Base-by-base conservation (phyloP, 805 yeast species). In the Ogataea paraovalis region DNA sequence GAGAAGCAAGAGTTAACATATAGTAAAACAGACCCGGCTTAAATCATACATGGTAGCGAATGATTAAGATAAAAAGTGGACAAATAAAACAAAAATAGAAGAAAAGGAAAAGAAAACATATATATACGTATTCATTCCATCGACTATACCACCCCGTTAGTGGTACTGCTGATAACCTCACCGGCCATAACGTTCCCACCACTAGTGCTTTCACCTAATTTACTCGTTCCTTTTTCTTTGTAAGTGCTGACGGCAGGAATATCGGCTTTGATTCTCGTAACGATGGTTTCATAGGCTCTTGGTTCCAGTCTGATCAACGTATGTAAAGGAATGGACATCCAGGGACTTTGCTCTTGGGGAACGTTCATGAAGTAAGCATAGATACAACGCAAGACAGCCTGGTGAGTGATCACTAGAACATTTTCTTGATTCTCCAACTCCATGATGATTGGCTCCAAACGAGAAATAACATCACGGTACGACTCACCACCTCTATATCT, bases 351-450 rank as follows among this genome's bases (percentile, higher is more conserved):
- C 59, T 92, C 97, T 66, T 92, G 98, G 4, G 97, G 97, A 18
- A 94, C 96, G 64, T 94, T 92, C 98, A 94, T 94, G 64, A 91
- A 94, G 67, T 94, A 94, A 7, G 99, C 98, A 67, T 94, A 94
- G 44, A 94, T 83, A 64, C 99, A 94, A 60, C 99, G 79, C 55
- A 94, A 73, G 10, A 94, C 98, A 0, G 98, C 98, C 69, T 94
- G 99, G 66, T 94, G 99, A 3, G 99, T 94, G 39, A 94, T 94
- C 50, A 94, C 92, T 63, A 94, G 74, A 43, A 94, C 90, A 65
- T 94, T 91, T 59, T 94, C 98, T 68, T 92, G 98, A 50, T 97
- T 83, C 69, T 94, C 99, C 54, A 94, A 76, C 67, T 94, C 99
- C 99, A 94, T 94, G 52, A 94, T 94, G 55, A 94, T 90, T 4